Base-by-base conservation (phyloP, 495 filamentous ascomycete genomes). In the Elaphomyces granulatus region DNA sequence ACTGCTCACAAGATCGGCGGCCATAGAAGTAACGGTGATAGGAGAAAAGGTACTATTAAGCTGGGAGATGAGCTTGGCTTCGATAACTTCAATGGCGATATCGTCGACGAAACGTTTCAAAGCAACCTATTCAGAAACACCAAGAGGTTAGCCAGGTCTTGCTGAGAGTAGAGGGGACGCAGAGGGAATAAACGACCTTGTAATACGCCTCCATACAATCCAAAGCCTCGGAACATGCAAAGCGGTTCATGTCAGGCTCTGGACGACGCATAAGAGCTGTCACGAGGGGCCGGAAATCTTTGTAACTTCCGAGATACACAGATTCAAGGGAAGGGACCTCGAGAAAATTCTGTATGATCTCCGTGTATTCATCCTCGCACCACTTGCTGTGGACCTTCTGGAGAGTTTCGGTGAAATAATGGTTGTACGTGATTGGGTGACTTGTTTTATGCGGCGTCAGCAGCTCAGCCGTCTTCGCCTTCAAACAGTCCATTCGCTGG, bases 101-200 rank as follows among this genome's bases (percentile, higher is more conserved):
- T 76, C 66, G 36, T 81, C 75, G 23, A 78, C 52, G 48, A 82
- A 77, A 2, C 62, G 59, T 52, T 77, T 74, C 26, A 77, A 39
- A 0, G 77, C 74, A 49, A 81, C 74, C 77, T n/a, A n/a, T 78
- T n/a, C n/a, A n/a, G n/a, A n/a, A n/a, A n/a, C n/a, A n/a, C n/a
- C n/a, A n/a, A n/a, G n/a, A n/a, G n/a, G n/a, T n/a, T n/a, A n/a
- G n/a, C n/a, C n/a, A n/a, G n/a, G n/a, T n/a, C n/a, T n/a, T n/a
- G n/a, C n/a, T n/a, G n/a, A n/a, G n/a, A n/a, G n/a, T n/a, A n/a
- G n/a, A n/a, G n/a, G n/a, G n/a, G n/a, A n/a, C n/a, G n/a, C n/a
- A n/a, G n/a, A n/a, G n/a, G n/a, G n/a, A n/a, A n/a, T n/a, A n/a
- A n/a, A n/a, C 36, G 46, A 59, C 55, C 47, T 58, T 53, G 35